A percentile compares a stretch with the other conserved stretches of the same genome.
These are phyloP conservation scores for Agrocybe chaxingu DNA, from an alignment of 768 basidiomycete species.

Conservation along the genomic window DNA sequence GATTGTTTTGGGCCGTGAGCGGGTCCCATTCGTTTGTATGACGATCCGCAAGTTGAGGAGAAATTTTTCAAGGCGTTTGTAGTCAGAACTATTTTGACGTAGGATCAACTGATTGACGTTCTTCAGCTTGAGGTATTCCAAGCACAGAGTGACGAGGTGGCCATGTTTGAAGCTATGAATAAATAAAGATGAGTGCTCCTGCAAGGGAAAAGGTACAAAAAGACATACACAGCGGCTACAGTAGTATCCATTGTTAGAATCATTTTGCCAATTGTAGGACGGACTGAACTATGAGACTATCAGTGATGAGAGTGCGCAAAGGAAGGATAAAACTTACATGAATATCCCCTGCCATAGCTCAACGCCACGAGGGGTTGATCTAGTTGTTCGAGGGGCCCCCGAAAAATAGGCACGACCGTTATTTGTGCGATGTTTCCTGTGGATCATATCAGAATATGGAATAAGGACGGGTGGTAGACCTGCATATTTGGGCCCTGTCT, in stretches of 20 bases:
- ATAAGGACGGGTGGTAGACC: constrained; percentile 11
- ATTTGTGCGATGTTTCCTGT: constrained; percentile 28
- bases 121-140: constrained; percentile 22
- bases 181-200: not conserved
- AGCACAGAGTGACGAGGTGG: constrained; percentile 25
- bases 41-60: constrained; percentile 34
- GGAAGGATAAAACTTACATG: constrained; percentile 33
- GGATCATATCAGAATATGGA: not conserved
- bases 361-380: constrained; percentile 21
- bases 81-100: constrained; percentile 13
- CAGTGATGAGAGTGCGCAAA: not conserved
- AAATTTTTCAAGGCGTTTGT: constrained; percentile 32
- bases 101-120: constrained; percentile 29
- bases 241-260: constrained; percentile 46
- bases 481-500: constrained; percentile 46
- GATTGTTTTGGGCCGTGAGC: constrained; percentile 30
- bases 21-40: constrained; percentile 16
- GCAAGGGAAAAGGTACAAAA: not conserved
- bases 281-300: constrained; percentile 35
- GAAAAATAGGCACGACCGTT: constrained; percentile 45
- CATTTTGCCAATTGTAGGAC: constrained; percentile 36
- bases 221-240: constrained; percentile 40
- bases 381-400: not conserved
- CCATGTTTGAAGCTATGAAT: constrained; percentile 27
- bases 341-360: constrained; percentile 48